A percentile compares a stretch with the other conserved stretches of the same genome.
Evolutionary conservation across 139 green algal genomes (phyloP).

Genomic region (Auxenochlorella pyrenoidosa): DNA sequence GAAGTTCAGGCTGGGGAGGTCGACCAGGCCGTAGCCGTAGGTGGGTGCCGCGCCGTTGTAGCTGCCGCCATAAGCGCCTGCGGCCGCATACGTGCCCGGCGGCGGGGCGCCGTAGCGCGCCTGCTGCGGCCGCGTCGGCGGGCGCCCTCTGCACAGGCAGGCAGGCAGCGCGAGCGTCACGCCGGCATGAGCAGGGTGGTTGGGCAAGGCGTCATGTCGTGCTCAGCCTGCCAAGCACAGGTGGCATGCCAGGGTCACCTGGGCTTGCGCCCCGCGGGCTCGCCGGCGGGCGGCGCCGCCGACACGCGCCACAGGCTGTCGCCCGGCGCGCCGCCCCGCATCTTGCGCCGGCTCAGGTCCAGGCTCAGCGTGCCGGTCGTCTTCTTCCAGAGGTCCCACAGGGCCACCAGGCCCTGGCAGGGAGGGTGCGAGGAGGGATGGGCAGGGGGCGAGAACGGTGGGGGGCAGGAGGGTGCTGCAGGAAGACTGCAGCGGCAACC

Average conservation of each 20-base stretch:
- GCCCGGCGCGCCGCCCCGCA: slow-evolving; percentile 1
- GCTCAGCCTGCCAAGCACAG: no score
- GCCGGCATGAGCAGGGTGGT: no score
- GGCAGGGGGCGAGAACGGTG: neutral
- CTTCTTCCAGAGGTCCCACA: slow-evolving; percentile 27
- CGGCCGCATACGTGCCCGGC: neutral
- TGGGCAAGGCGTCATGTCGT: no score
- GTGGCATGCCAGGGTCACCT: no score
- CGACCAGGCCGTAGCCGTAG: neutral
- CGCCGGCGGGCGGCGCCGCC: neutral
- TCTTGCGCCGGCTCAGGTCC: slow-evolving; percentile 37
- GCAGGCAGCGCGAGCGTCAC: no score
- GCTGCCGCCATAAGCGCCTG: neutral
- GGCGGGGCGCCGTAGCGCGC: neutral
- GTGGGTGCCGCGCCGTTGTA: neutral
- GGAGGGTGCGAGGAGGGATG: neutral
- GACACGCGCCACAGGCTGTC: slow-evolving; percentile 29
- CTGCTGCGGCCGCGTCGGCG: neutral
- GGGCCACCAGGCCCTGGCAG: slow-evolving; percentile 19
- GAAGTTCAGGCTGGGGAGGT: slow-evolving; percentile 26
- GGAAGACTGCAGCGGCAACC: no score
- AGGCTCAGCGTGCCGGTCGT: slow-evolving; percentile 40
- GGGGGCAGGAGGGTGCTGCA: neutral
- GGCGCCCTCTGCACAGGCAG: neutral
- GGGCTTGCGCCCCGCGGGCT: neutral